Conservation (phyloP, 176 grass and related monocot genomes). For the Alloteropsis semialata region DNA sequence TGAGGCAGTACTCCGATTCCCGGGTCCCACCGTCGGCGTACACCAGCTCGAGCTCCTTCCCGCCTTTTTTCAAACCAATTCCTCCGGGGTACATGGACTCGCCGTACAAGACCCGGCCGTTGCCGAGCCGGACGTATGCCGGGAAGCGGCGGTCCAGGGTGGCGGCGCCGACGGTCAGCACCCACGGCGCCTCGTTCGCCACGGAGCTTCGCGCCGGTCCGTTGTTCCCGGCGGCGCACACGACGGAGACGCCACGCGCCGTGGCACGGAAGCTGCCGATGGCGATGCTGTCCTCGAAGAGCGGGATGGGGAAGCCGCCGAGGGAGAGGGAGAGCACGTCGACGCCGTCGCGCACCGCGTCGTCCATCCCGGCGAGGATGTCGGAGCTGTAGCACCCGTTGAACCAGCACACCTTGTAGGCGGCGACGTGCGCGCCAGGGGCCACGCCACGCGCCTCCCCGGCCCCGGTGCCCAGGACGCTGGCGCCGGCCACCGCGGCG, state of each 20-base stretch:
- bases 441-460: conserved; percentile 68
- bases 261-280: conserved; percentile 86
- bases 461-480: conserved; percentile 47
- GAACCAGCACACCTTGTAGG: conserved; percentile 95
- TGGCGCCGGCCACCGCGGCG: conserved; percentile 35
- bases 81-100: conserved; percentile 87
- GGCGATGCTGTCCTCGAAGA: conserved; percentile 91
- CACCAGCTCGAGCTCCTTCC: conserved; percentile 64
- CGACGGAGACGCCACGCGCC: conserved; percentile 56
- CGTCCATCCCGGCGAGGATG: conserved; percentile 91
- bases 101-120: conserved; percentile 63
- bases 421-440: conserved; percentile 61
- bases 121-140: conserved; percentile 56
- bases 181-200: conserved; percentile 81
- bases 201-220: conserved; percentile 61
- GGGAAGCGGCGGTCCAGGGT: conserved; percentile 75
- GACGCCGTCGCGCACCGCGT: conserved; percentile 74
- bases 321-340: conserved; percentile 81
- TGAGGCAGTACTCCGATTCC: conserved; percentile 64
- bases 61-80: conserved; percentile 60
- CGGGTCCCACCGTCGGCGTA: conserved; percentile 53
- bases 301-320: conserved; percentile 81
- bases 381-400: conserved; percentile 93
- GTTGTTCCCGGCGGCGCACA: conserved; percentile 78
- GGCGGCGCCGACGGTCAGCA: conserved; percentile 70